These are phyloP conservation scores for Candida buenavistaensis DNA, from an alignment of 1,139 yeast species.

Conservation along the genomic window DNA sequence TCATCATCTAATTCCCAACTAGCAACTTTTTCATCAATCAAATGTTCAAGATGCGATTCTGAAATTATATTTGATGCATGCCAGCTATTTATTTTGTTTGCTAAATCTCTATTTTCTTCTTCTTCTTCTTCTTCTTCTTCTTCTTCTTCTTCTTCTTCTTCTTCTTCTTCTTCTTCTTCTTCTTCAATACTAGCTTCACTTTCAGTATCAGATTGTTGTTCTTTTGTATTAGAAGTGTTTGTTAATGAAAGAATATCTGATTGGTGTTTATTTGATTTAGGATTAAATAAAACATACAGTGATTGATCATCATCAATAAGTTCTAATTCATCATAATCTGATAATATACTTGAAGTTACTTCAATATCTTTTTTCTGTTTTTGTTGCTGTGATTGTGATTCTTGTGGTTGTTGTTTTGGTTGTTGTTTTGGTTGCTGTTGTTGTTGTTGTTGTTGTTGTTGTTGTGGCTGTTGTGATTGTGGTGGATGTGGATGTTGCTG, in stretches of 20 bases:
- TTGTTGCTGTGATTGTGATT: constrained; percentile 4
- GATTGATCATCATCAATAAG: constrained; percentile 30
- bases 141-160: constrained; percentile 11
- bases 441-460: constrained; percentile 6
- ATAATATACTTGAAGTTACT: constrained; percentile 19
- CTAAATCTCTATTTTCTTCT: constrained; percentile 11
- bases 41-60: constrained; percentile 9
- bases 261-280: constrained; percentile 15
- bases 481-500: no score
- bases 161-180: constrained; percentile 15
- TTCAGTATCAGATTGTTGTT: constrained; percentile 9
- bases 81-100: constrained; percentile 28
- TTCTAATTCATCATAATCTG: constrained; percentile 20
- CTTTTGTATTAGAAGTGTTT: constrained; percentile 22
- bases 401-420: constrained; percentile 2
- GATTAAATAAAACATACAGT: constrained; percentile 47
- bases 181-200: constrained; percentile 12
- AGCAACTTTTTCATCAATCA: constrained; percentile 44
- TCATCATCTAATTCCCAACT: constrained; percentile 47
- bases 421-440: constrained; percentile 2
- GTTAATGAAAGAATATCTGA: constrained; percentile 44
- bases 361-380: constrained; percentile 13
- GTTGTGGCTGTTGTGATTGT: neutral
- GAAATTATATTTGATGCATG: constrained; percentile 15
- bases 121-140: neutral